Evolutionary conservation across 192 early-diverging fungal genomes (phyloP), one percentile per base, ranked within the genome.

Genomic region (Linderina pennispora): DNA sequence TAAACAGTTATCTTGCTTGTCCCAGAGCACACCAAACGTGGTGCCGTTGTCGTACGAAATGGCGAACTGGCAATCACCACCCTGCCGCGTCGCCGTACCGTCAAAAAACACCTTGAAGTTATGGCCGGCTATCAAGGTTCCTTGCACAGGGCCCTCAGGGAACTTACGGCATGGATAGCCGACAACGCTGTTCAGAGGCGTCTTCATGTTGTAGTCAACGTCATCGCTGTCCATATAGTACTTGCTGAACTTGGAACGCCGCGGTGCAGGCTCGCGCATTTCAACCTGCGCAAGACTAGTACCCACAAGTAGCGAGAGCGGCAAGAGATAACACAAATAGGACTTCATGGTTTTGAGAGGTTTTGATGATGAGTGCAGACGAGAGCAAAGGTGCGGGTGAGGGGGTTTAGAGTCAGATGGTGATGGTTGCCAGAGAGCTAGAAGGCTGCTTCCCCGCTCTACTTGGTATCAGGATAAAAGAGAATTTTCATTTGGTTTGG

Each of bases 21-120:
- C 76, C 61, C 75, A 71, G 34, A 86, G 15, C 2, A 81, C 81
- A 0, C 74, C 84, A 63, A 75, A 84, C 20, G 13, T 59, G 8
- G 50, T 59, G 16, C 73, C 82, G 22, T 71, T 71, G 55, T 71
- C 68, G 45, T 71, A 71, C 6, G 61, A 64, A 0, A 71, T 60
- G 11, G 68, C 42, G 39, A 71, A 71, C 35, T 71, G 67, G 46
- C 67, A 71, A 24, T 71, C 60, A 35, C 67, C 67, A 43, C 61
- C 67, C 35, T 64, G 60, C 0, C 52, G 44, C 0, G 60, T 52
- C 0, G 61, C 51, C 4, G 63, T 64, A 21, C 72, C 62, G n/a
- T 74, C 65, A 33, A 78, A 77, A 11, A 62, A 61, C 14, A 78
- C 68, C 20, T 62, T 53, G 47, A 77, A 45, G 9, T 62, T 48